Evolutionary conservation across 805 yeast species (phyloP).

Genomic region (Yarrowia osloensis): DNA sequence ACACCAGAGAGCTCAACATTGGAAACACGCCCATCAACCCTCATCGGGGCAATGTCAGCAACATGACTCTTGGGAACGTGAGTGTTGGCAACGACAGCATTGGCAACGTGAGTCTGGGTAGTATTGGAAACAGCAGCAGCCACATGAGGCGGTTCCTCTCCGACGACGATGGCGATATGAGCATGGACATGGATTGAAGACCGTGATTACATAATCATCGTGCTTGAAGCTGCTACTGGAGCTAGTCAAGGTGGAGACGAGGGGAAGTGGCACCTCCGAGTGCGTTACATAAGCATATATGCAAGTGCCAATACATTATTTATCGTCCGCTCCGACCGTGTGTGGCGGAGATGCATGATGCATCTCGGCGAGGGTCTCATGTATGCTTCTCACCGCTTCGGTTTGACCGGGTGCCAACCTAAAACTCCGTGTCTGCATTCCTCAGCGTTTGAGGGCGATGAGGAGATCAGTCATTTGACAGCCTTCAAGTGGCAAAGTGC

Average conservation of each 20-base stretch:
- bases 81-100: constrained; percentile 24
- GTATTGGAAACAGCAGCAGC: constrained; percentile 17
- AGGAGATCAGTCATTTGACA: background rate
- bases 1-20: constrained; percentile 8
- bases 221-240: too few species aligned
- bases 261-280: too few species aligned
- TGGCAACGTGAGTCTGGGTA: constrained; percentile 19
- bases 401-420: background rate
- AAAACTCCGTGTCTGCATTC: background rate
- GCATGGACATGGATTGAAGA: constrained; percentile 2
- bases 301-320: background rate
- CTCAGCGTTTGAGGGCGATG: background rate
- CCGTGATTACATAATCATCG: background rate
- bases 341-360: background rate
- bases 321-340: background rate
- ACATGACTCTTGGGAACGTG: constrained; percentile 22
- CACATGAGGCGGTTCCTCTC: background rate
- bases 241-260: too few species aligned
- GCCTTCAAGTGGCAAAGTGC: too few species aligned
- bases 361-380: background rate
- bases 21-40: constrained; percentile 1
- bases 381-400: background rate
- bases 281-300: background rate
- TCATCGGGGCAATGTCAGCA: constrained; percentile 1
- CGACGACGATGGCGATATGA: constrained; percentile 21